Evolutionary conservation across 108 stramenopile genomes (phyloP), one percentile per base, ranked within the genome.

Genomic region (Pseudonitzschia pungens): DNA sequence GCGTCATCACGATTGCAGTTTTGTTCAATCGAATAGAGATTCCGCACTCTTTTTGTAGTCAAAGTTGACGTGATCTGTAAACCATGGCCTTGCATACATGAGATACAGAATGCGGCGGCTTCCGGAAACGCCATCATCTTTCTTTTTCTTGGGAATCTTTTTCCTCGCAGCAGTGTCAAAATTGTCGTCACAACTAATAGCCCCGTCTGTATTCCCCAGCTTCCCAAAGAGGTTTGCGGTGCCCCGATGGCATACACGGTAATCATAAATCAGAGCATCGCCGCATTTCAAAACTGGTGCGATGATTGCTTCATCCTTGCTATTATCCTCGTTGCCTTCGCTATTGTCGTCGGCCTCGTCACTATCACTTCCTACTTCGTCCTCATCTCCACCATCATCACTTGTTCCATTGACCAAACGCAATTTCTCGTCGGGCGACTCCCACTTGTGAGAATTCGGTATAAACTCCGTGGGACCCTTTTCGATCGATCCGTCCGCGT

Each of bases 41-140:
- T 63, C 62, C 1, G 62, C 62, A 12, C 40, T 63, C 28, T 63
- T 63, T 33, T 21, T 63, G 40, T 41, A 63, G 40, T 63, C 83
- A 77, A 87, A 87, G 54, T 83, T 84, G 40, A 83, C 42, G 57
- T 84, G 81, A 40, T 87, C 86, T 27, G 57, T 68, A 64, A 84
- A 84, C 86, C 86, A 87, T 14, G 84, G 84, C n/a, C 86, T 29
- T 6, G 81, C 78, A 54, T 82, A 84, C 83, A 87, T 84, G 21
- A 82, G 74, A 71, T 83, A 81, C 6, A 86, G 74, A 53, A 83
- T 73, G 27, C 66, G 69, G 33, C 75, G 74, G 0, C 6, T 56
- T 43, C 52, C 52, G 21, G 27, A 10, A 55, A 55, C 54, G 20
- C 18, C 52, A 18, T 55, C 26, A 1, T 55, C 24, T 10, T 55